Evolutionary conservation across 352 stramenopile species (phyloP).

Genomic region (Phytophthora pseudosyringae): DNA sequence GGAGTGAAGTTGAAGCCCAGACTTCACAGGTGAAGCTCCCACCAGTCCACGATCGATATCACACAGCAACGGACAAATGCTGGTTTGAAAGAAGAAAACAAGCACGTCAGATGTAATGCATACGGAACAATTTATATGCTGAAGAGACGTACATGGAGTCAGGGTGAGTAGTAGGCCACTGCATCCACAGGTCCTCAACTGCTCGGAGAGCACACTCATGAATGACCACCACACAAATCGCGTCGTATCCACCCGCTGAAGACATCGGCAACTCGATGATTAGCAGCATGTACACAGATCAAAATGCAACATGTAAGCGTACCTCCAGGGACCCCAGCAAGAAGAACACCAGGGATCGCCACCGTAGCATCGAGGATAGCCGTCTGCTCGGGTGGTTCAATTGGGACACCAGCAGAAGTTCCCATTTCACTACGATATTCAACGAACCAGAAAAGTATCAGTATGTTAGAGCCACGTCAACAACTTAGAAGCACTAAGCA

Average conservation of each 20-base stretch:
- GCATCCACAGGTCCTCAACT: slow-evolving; percentile 81
- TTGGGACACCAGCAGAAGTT: slow-evolving; percentile 85
- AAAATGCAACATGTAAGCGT: background rate
- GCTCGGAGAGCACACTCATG: slow-evolving; percentile 54
- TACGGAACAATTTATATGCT: background rate
- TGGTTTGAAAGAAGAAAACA: slow-evolving; percentile 21
- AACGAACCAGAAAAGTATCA: background rate
- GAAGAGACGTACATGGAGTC: slow-evolving; percentile 46
- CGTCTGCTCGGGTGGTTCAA: slow-evolving; percentile 94
- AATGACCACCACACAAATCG: slow-evolving; percentile 92
- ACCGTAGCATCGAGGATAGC: slow-evolving; percentile 93
- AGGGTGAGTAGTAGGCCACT: slow-evolving; percentile 61
- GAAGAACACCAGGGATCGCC: slow-evolving; percentile 92
- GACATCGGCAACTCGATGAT: background rate
- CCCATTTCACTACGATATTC: slow-evolving; percentile 83
- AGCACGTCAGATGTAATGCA: slow-evolving; percentile 5
- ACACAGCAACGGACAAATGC: slow-evolving; percentile 76
- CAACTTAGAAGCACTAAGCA: slow-evolving; percentile 1
- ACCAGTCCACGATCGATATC: slow-evolving; percentile 46
- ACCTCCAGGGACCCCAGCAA: slow-evolving; percentile 94
- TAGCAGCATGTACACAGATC: background rate
- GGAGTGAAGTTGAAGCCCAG: slow-evolving; percentile 36
- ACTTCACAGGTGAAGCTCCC: slow-evolving; percentile 4
- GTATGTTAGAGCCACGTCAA: background rate
- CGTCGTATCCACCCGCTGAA: slow-evolving; percentile 95